These are phyloP conservation scores for Chlorociboria aeruginascens DNA, from an alignment of 495 filamentous ascomycete species.

Conservation along the genomic window DNA sequence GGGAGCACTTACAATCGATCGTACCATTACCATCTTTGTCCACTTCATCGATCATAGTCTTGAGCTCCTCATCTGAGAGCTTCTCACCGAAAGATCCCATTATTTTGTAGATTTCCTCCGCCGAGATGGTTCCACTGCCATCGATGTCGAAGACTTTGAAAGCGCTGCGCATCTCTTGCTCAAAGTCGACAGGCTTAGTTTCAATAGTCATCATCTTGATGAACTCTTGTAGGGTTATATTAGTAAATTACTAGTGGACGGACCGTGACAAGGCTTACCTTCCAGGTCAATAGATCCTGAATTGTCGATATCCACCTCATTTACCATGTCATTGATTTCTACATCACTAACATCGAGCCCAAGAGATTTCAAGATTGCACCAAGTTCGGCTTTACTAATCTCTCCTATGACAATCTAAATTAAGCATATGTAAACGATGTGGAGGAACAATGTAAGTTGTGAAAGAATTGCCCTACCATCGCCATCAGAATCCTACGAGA, in stretches of 20 bases:
- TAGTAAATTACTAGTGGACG: not conserved
- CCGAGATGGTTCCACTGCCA: slow-evolving; percentile 32
- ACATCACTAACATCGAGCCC: slow-evolving; percentile 30
- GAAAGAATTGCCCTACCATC: slow-evolving; percentile 3
- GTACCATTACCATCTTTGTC: slow-evolving; percentile 34
- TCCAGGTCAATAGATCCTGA: slow-evolving; percentile 35
- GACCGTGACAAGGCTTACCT: slow-evolving; percentile 15
- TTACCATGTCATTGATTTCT: slow-evolving; percentile 34
- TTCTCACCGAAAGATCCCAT: slow-evolving; percentile 35
- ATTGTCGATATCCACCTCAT: slow-evolving; percentile 33
- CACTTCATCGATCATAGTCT: slow-evolving; percentile 36
- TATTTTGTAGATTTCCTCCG: slow-evolving; percentile 31
- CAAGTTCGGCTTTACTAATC: slow-evolving; percentile 9
- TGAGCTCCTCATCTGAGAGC: slow-evolving; percentile 32
- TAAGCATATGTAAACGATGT: not conserved
- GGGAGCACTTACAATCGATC: slow-evolving; percentile 31
- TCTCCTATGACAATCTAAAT: slow-evolving; percentile 1
- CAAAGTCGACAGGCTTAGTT: slow-evolving; percentile 28
- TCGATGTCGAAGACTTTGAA: slow-evolving; percentile 40
- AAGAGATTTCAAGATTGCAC: slow-evolving; percentile 28
- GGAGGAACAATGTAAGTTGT: not conserved
- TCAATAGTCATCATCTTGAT: slow-evolving; percentile 32
- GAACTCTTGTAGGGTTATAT: slow-evolving; percentile 25
- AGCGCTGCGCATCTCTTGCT: slow-evolving; percentile 33
- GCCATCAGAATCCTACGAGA: slow-evolving; percentile 7